Percentiles rank a stretch among this genome's conserved stretches.
phyloP scores from a whole-genome alignment of 805 yeast genomes.

The Teunomyces gatunensis region DNA sequence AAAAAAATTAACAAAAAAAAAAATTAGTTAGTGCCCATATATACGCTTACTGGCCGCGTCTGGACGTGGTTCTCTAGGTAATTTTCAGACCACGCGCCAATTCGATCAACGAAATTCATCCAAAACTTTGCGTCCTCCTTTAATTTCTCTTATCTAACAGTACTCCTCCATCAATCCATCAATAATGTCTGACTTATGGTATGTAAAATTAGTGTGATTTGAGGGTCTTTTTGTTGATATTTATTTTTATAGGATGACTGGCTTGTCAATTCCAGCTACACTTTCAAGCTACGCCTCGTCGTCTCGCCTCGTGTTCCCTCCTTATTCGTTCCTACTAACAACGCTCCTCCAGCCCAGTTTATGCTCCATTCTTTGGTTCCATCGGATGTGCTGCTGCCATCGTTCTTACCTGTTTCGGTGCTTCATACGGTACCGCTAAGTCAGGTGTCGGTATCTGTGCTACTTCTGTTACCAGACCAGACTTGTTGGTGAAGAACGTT shows the following conservation, averaged over 20 bases:
- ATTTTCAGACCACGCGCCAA: neutral
- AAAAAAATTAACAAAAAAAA: neutral
- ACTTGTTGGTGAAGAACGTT: slow-evolving; percentile 84
- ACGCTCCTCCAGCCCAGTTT: slow-evolving; percentile 25
- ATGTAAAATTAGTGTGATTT: slow-evolving; percentile 31
- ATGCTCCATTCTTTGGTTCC: slow-evolving; percentile 92
- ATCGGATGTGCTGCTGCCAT: slow-evolving; percentile 99
- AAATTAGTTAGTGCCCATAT: neutral
- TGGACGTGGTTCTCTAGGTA: neutral
- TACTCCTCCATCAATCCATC: slow-evolving; percentile 10
- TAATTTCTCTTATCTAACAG: slow-evolving; percentile 3
- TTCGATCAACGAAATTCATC: slow-evolving; percentile 4
- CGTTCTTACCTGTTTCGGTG: slow-evolving; percentile 98
- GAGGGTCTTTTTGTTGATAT: no score
- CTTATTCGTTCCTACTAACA: slow-evolving; percentile 15
- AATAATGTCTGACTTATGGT: slow-evolving; percentile 74
- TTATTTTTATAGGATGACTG: no score
- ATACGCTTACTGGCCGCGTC: neutral
- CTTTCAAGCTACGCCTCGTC: neutral
- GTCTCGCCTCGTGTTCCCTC: neutral
- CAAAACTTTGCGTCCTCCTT: slow-evolving; percentile 4
- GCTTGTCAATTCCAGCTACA: neutral
- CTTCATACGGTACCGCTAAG: slow-evolving; percentile 98
- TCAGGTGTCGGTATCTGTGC: slow-evolving; percentile 99
- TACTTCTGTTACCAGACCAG: slow-evolving; percentile 96